A percentile compares a stretch with the other conserved stretches of the same genome.
Conservation (phyloP, 129 eudicot genomes). For the Lactuca sativa region DNA sequence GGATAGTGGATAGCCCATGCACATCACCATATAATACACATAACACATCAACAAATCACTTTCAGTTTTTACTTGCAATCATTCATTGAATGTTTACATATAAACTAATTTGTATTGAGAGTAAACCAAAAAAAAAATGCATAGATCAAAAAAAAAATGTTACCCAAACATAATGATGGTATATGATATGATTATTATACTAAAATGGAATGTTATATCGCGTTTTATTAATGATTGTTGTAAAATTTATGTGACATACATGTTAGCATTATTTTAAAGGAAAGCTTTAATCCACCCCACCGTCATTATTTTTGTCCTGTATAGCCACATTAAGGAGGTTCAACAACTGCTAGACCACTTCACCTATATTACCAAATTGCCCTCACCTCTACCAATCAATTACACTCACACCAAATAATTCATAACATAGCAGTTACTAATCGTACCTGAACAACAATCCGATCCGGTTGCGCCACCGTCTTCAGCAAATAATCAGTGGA, state of each 20-base stretch:
- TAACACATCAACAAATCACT: background rate
- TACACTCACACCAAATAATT: background rate
- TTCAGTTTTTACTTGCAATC: background rate
- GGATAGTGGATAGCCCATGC: constrained; percentile 35
- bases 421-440: constrained; percentile 6
- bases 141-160: background rate
- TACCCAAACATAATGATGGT: background rate
- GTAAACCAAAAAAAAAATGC: no score
- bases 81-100: background rate
- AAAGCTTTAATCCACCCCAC: background rate
- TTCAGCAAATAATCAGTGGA: constrained; percentile 87
- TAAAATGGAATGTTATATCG: background rate
- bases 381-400: constrained; percentile 15
- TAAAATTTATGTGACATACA: background rate
- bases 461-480: constrained; percentile 68
- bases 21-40: constrained; percentile 8
- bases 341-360: constrained; percentile 17
- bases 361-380: background rate
- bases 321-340: constrained; percentile 17
- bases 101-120: no score
- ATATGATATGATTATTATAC: background rate
- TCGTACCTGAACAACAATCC: constrained; percentile 84
- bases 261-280: background rate
- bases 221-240: background rate
- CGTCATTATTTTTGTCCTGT: background rate